Evolutionary conservation across 768 basidiomycete genomes (phyloP).

Genomic region (Mycena kentingensis): DNA sequence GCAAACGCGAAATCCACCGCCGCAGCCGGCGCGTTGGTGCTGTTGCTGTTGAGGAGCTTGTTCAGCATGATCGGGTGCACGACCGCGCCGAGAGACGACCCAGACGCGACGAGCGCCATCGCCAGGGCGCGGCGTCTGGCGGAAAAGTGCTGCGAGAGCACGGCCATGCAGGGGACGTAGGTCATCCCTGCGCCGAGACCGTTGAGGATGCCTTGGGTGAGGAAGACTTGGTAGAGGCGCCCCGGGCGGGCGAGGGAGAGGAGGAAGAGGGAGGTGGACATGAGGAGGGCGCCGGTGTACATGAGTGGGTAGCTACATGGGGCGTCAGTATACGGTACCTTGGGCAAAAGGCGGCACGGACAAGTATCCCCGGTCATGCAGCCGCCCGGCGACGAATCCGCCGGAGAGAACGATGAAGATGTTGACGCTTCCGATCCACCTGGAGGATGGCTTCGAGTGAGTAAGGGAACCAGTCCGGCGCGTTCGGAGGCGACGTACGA

Average conservation of each 20-base stretch:
- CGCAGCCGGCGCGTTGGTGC: too few species aligned
- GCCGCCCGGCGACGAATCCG: slow-evolving; percentile 42
- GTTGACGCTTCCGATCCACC: slow-evolving; percentile 50
- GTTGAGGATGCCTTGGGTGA: slow-evolving; percentile 45
- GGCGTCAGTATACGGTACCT: background rate
- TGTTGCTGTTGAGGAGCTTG: slow-evolving; percentile 35
- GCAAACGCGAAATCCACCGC: slow-evolving; percentile 46
- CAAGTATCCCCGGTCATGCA: slow-evolving; percentile 54
- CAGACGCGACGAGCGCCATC: slow-evolving; percentile 50
- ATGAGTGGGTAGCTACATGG: slow-evolving; percentile 34
- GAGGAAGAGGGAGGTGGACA: slow-evolving; percentile 44
- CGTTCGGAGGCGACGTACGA: slow-evolving; percentile 28
- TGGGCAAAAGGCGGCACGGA: slow-evolving; percentile 23
- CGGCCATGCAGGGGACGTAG: slow-evolving; percentile 47
- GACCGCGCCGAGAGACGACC: slow-evolving; percentile 46
- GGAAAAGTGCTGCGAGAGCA: slow-evolving; percentile 49
- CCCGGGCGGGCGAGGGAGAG: slow-evolving; percentile 46
- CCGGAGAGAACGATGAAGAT: slow-evolving; percentile 43
- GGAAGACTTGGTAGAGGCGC: slow-evolving; percentile 47
- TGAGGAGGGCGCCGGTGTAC: slow-evolving; percentile 38
- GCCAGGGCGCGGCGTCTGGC: slow-evolving; percentile 41
- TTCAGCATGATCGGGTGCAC: slow-evolving; percentile 52
- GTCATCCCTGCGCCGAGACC: slow-evolving; percentile 45
- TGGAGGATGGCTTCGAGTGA: slow-evolving; percentile 16
- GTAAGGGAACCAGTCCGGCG: background rate